Evolutionary conservation across 2,329 filamentous ascomycete species (phyloP), one percentile per base, ranked within the genome.

Genomic region (Ceratocystis diversiconidia): DNA sequence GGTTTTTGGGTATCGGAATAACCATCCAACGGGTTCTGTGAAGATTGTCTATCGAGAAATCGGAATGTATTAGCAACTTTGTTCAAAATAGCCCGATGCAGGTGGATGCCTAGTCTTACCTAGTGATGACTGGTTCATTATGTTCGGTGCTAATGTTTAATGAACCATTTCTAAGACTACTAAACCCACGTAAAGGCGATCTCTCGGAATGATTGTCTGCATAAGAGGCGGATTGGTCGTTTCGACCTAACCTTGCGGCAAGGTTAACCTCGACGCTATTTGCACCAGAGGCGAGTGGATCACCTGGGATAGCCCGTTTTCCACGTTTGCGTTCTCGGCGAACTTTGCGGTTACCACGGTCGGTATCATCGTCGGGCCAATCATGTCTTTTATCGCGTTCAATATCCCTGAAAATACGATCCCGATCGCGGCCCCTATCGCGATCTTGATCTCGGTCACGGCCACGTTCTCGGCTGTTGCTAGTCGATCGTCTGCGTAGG

Each of bases 201-300:
- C 77, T 76, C 3, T 74, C 74, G 36, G 72, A 68, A 57, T 79
- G 30, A 60, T 59, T 55, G 19, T 46, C 10, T 12, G 41, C 55
- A 19, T 66, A 46, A 17, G 22, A 5, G 22, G 22, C 22, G 12
- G 63, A 50, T 30, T 78, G 76, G 65, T 75, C 76, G 17, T 63
- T 52, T 15, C 62, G 46, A 48, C 74, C 73, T 36, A 76, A 75
- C 55, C 79, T 75, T 15, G 76, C 75, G 19, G 74, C 73, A 77
- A 81, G 79, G 41, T 79, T 79, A 66, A 80, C 78, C 70, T 82
- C 79, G 48, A 79, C 73, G 62, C 79, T 80, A 12, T 80, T 79
- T 10, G 78, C 76, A 19, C 78, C 79, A 19, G 80, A 79, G 57
- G 75, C 74, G 60, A 59, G 60, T 12, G 50, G 12, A 52, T 62